phyloP scores from a whole-genome alignment of 352 stramenopile genomes.

The Phytophthora gonapodyides region DNA sequence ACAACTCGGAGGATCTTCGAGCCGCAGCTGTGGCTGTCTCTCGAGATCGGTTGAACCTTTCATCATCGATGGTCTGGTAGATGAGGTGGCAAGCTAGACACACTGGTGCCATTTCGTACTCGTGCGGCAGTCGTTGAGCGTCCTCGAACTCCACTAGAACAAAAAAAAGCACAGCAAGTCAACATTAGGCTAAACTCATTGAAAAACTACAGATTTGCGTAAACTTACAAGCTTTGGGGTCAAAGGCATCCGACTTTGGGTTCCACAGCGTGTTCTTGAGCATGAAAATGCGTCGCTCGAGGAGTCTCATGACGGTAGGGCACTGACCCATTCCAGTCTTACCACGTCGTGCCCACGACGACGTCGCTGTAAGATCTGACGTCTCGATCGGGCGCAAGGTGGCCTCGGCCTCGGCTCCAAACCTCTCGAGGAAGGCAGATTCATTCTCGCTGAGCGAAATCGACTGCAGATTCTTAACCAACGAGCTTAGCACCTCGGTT shows the following conservation, averaged over 20 bases:
- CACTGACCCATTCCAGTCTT: constrained; percentile 5
- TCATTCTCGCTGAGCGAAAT: constrained; percentile 63
- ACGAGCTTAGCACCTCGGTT: no score
- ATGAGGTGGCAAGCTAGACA: constrained; percentile 54
- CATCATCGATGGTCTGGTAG: constrained; percentile 56
- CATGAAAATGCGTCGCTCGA: constrained; percentile 72
- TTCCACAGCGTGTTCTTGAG: constrained; percentile 76
- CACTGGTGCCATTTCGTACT: constrained; percentile 57
- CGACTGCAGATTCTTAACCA: constrained; percentile 34
- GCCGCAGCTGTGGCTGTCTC: constrained; percentile 40
- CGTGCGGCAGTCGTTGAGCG: constrained; percentile 43
- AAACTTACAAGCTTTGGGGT: constrained; percentile 50
- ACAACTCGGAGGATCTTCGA: constrained; percentile 31
- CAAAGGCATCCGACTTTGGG: constrained; percentile 60
- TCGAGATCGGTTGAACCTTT: constrained; percentile 44
- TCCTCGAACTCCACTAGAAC: constrained; percentile 53
- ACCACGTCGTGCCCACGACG: constrained; percentile 13
- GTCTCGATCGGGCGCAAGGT: constrained; percentile 23
- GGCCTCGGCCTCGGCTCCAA: constrained; percentile 61
- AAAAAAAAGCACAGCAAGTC: constrained; percentile 5
- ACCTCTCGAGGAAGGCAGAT: constrained; percentile 54
- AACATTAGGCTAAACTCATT: neutral
- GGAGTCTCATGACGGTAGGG: constrained; percentile 35
- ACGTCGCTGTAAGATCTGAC: constrained; percentile 11
- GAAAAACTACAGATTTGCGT: neutral